phyloP scores from a whole-genome alignment of 2,329 filamentous ascomycete species.

The Gremmenia infestans region DNA sequence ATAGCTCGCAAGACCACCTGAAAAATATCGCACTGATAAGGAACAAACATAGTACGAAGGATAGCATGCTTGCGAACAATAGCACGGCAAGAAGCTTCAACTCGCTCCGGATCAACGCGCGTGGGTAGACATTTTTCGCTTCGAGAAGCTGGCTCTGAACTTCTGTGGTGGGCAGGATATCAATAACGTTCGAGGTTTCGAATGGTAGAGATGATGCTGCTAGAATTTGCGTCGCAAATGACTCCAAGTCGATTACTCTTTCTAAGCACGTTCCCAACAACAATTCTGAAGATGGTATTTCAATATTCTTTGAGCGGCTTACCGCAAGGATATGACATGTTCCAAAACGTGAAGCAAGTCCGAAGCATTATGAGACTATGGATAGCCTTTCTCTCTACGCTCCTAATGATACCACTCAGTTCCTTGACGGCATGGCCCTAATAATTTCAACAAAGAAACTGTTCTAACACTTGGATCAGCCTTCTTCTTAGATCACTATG shows the following conservation, averaged over 20 bases:
- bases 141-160: background rate
- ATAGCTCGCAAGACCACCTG: conserved; percentile 30
- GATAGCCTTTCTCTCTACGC: background rate
- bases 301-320: background rate
- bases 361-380: background rate
- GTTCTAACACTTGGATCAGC: background rate
- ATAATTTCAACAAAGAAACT: background rate
- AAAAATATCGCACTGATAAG: conserved; percentile 1
- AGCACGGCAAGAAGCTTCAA: background rate
- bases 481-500: background rate
- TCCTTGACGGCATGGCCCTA: background rate
- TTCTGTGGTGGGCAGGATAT: conserved; percentile 3
- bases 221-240: background rate
- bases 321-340: background rate
- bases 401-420: background rate
- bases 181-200: conserved; percentile 1
- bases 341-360: background rate
- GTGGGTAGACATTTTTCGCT: background rate
- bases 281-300: background rate
- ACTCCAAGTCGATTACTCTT: background rate
- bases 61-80: conserved; percentile 5
- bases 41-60: conserved; percentile 6
- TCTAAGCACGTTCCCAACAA: background rate
- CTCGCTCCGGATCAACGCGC: background rate
- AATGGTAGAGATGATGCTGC: background rate